Base-by-base conservation (phyloP, 495 filamentous ascomycete species). In the Xylaria grammica region DNA sequence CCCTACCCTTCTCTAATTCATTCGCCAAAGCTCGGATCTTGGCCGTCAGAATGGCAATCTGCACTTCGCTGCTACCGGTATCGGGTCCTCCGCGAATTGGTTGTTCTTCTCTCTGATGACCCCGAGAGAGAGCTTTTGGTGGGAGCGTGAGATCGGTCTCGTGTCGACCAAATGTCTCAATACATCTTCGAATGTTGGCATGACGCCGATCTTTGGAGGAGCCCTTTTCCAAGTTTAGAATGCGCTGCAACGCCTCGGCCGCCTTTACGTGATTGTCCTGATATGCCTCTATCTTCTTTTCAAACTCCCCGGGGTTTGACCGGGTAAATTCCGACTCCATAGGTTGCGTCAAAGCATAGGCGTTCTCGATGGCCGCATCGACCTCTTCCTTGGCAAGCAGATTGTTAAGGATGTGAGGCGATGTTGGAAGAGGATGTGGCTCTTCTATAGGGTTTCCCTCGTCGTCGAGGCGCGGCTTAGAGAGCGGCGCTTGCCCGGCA, bases 21-120 rank as follows among this genome's bases (percentile, higher is more conserved):
- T 87, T 80, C 34, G 89, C 87, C 53, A 98, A 75, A 46, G 91
- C 89, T 57, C 91, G 78, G 70, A 99, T 99, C 82, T 97, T 97
- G 51, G 91, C 85, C 9, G 95, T 99, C 74, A 99, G 77, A 67
- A 99, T 95, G n/a, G 93, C 94, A 66, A 94, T 92, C 81, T 99
- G 95, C 49, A 99, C 95, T 77, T 99, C 95, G 20, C 90, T 89
- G 59, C 90, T 94, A 3, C 95, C 95, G 10, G 93, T 97, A 75
- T 99, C 95, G 0, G 87, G 90, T 0, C 95, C 95, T 13, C 89
- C 89, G 6, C 95, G 89, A 19, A 87, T 86, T 0, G 85, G 89
- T 72, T 85, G 84, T 49, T 80, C 74, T 42, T 69, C 63, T 15
- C 63, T 71, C 42, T 81, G 78, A 51, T 80, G 75, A 36, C 68